Evolutionary conservation across 805 yeast species (phyloP).

Genomic region (Torulaspora indica): DNA sequence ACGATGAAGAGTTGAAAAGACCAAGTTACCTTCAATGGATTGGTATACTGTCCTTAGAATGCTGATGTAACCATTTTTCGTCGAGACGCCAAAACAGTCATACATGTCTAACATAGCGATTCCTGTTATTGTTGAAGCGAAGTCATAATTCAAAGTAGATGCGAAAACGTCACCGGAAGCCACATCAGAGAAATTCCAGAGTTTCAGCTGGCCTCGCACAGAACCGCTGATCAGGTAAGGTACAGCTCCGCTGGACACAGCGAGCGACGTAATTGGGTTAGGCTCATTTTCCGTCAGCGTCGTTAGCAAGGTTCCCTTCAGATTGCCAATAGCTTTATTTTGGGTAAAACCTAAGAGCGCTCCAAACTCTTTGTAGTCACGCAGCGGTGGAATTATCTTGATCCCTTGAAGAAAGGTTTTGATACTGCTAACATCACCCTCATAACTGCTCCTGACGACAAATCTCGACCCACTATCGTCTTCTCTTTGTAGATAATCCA

Average conservation of each 20-base stretch:
- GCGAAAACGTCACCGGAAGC: constrained; percentile 56
- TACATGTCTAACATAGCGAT: constrained; percentile 50
- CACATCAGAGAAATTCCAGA: constrained; percentile 72
- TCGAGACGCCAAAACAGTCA: constrained; percentile 53
- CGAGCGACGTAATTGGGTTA: constrained; percentile 49
- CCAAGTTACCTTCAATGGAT: constrained; percentile 14
- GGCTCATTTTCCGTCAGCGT: constrained; percentile 60
- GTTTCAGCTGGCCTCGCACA: constrained; percentile 60
- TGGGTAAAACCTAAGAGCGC: constrained; percentile 6
- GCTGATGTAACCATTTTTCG: constrained; percentile 36
- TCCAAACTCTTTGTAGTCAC: constrained; percentile 69
- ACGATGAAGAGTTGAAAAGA: constrained; percentile 19
- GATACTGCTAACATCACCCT: constrained; percentile 63
- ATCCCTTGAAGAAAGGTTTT: constrained; percentile 50
- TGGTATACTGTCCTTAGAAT: constrained; percentile 39
- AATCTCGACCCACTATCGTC: constrained; percentile 21
- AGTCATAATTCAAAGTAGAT: constrained; percentile 44
- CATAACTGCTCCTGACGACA: constrained; percentile 52
- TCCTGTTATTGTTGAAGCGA: constrained; percentile 47
- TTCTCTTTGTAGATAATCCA: constrained; percentile 5
- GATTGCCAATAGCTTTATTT: constrained; percentile 17
- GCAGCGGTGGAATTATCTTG: constrained; percentile 51
- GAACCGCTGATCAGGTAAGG: constrained; percentile 74
- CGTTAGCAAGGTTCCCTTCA: constrained; percentile 52
- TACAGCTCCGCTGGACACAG: constrained; percentile 51